phyloP scores from a whole-genome alignment of 208 protist species.

The Leishmania arabica region DNA sequence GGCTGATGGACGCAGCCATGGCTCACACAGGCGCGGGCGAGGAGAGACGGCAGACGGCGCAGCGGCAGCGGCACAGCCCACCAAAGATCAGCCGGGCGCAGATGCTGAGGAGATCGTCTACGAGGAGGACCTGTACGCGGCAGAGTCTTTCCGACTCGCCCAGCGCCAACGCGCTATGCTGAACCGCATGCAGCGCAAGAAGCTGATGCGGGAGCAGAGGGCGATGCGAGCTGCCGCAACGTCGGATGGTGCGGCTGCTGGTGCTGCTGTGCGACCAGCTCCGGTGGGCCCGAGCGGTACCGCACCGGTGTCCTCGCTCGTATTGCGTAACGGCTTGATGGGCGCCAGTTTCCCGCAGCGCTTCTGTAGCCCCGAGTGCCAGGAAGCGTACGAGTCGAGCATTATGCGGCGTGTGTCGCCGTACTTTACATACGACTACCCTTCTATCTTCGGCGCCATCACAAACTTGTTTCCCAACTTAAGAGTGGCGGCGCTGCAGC shows the following conservation, averaged over 20 bases:
- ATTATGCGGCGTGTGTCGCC: slow-evolving; percentile 29
- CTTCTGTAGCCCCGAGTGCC: slow-evolving; percentile 72
- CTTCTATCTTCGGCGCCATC: slow-evolving; percentile 41
- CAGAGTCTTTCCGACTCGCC: slow-evolving; percentile 61
- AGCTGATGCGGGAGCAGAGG: slow-evolving; percentile 14
- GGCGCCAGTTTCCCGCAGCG: slow-evolving; percentile 45
- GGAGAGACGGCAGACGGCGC: background rate
- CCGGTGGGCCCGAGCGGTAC: background rate
- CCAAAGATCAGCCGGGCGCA: slow-evolving; percentile 1
- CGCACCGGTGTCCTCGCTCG: slow-evolving; percentile 3
- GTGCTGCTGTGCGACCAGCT: background rate
- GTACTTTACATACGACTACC: slow-evolving; percentile 43
- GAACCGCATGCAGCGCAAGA: slow-evolving; percentile 28
- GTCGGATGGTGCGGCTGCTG: background rate
- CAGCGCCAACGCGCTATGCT: slow-evolving; percentile 46
- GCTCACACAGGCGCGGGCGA: background rate
- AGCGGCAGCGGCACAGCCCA: background rate
- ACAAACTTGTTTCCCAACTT: slow-evolving; percentile 71
- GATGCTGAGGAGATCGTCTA: slow-evolving; percentile 58
- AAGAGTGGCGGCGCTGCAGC: slow-evolving; percentile 43
- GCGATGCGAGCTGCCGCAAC: background rate
- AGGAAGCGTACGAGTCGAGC: slow-evolving; percentile 36
- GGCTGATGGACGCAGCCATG: background rate
- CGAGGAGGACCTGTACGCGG: slow-evolving; percentile 63
- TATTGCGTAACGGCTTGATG: slow-evolving; percentile 19